These are phyloP conservation scores for Metschnikowia lunata DNA, from an alignment of 805 yeast genomes.

Conservation along the genomic window DNA sequence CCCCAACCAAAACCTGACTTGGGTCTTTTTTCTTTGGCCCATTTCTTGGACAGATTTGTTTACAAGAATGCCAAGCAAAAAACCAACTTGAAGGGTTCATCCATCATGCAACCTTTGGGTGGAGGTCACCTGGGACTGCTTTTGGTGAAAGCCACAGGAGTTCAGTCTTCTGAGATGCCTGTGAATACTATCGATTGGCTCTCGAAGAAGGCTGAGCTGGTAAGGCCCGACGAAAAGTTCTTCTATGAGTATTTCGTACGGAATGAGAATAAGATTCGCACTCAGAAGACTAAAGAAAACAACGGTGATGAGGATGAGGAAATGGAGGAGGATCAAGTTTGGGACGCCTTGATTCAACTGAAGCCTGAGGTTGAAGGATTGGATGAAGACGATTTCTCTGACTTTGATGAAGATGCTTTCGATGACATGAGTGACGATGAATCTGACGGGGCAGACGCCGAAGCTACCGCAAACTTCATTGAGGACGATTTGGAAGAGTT, in stretches of 20 bases:
- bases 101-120: slow-evolving; percentile 96
- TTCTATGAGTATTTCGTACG: slow-evolving; percentile 79
- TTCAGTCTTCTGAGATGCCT: slow-evolving; percentile 48
- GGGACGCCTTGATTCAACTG: slow-evolving; percentile 74
- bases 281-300: slow-evolving; percentile 17
- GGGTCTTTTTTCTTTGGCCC: slow-evolving; percentile 80
- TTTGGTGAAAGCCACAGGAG: slow-evolving; percentile 59
- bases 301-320: slow-evolving; percentile 36
- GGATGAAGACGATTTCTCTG: slow-evolving; percentile 28
- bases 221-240: slow-evolving; percentile 85
- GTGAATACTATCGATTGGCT: slow-evolving; percentile 86
- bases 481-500: slow-evolving; percentile 15
- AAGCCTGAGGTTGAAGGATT: slow-evolving; percentile 61
- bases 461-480: slow-evolving; percentile 6
- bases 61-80: slow-evolving; percentile 87
- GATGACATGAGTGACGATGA: slow-evolving; percentile 30
- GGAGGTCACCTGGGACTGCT: slow-evolving; percentile 73
- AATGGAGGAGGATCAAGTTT: slow-evolving; percentile 66
- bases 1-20: slow-evolving; percentile 76
- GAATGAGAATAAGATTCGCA: slow-evolving; percentile 42
- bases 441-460: slow-evolving; percentile 31
- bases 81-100: slow-evolving; percentile 69
- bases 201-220: slow-evolving; percentile 52
- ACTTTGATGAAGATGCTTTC: slow-evolving; percentile 44
- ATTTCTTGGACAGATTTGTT: slow-evolving; percentile 92